Percentiles rank a stretch among this genome's conserved stretches.
phyloP scores from a whole-genome alignment of 2,329 filamentous ascomycete genomes.

The Botrytis galanthina region DNA sequence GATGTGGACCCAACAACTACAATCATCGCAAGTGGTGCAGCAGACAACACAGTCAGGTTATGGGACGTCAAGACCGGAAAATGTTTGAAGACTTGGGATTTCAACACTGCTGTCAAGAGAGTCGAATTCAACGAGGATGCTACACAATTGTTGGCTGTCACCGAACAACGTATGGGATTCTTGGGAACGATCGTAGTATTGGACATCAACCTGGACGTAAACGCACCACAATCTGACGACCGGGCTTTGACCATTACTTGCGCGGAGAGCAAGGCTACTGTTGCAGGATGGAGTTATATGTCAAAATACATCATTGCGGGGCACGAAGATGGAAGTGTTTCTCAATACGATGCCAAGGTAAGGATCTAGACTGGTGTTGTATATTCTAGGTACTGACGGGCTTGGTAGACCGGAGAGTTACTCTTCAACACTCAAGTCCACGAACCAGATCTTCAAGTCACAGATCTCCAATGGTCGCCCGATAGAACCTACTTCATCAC shows the following conservation, averaged over 20 bases:
- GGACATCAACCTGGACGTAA: constrained; percentile 79
- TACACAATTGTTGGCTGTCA: constrained; percentile 84
- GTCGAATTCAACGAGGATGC: constrained; percentile 97
- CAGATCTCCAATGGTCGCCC: constrained; percentile 89
- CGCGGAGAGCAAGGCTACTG: constrained; percentile 94
- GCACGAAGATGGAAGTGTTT: constrained; percentile 93
- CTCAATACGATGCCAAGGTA: constrained; percentile 88
- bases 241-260: constrained; percentile 84
- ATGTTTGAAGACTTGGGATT: constrained; percentile 96
- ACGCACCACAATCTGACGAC: constrained; percentile 82
- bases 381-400: constrained; percentile 24
- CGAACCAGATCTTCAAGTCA: constrained; percentile 73
- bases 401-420: constrained; percentile 68
- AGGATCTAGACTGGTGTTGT: constrained; percentile 22
- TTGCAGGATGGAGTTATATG: constrained; percentile 93
- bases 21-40: constrained; percentile 90
- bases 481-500: constrained; percentile 99
- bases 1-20: constrained; percentile 91
- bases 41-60: constrained; percentile 96
- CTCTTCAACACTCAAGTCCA: constrained; percentile 80
- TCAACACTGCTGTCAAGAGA: constrained; percentile 93
- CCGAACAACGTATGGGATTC: constrained; percentile 97
- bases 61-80: constrained; percentile 95
- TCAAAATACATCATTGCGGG: constrained; percentile 96
- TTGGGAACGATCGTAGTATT: constrained; percentile 91